Percentiles rank a stretch among this genome's conserved stretches.
Conservation (phyloP, 257 asterid species). For the Ehretia macrophylla region DNA sequence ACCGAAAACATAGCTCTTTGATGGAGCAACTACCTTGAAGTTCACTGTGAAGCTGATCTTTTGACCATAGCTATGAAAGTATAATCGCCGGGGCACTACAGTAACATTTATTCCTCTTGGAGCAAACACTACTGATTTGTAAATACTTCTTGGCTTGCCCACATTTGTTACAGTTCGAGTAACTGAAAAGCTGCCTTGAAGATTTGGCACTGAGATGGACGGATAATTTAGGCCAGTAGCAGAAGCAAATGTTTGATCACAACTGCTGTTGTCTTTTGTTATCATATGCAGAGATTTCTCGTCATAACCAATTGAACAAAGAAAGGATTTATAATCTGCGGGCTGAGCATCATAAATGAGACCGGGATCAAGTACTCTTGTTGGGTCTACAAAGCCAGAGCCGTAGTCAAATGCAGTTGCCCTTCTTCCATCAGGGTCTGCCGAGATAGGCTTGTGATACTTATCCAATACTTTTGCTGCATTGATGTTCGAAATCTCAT, state of each 20-base stretch:
- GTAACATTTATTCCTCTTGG: conserved; percentile 66
- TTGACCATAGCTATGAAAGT: conserved; percentile 49
- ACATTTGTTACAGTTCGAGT: conserved; percentile 77
- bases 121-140: conserved; percentile 53
- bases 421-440: conserved; percentile 60
- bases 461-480: conserved; percentile 75
- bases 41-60: conserved; percentile 58
- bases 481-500: conserved; percentile 5
- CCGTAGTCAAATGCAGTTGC: conserved; percentile 80
- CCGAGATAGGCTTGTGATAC: conserved; percentile 62
- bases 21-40: conserved; percentile 56
- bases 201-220: conserved; percentile 63
- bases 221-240: conserved; percentile 81
- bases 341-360: conserved; percentile 68
- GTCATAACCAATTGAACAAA: conserved; percentile 77
- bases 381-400: conserved; percentile 76
- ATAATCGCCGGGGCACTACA: conserved; percentile 55
- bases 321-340: conserved; percentile 66
- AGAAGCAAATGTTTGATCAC: conserved; percentile 41
- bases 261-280: conserved; percentile 76
- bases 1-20: conserved; percentile 69
- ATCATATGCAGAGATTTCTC: conserved; percentile 59
- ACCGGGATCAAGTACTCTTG: conserved; percentile 69
- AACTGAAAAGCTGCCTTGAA: conserved; percentile 39
- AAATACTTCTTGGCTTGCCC: conserved; percentile 53